Evolutionary conservation across 176 grass and related monocot species (phyloP).

Genomic region (Oryza coarctata): DNA sequence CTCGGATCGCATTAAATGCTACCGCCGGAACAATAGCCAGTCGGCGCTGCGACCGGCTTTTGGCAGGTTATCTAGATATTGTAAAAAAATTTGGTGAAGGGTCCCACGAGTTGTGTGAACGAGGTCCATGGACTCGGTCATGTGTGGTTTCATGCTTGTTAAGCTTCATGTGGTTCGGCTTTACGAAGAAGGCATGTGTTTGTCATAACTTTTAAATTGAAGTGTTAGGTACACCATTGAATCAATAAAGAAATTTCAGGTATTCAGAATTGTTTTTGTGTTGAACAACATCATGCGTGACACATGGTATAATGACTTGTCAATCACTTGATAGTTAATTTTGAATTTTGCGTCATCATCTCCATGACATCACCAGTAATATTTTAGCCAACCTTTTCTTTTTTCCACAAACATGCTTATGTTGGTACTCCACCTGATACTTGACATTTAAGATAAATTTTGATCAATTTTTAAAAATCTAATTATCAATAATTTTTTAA

Average conservation of each 20-base stretch:
- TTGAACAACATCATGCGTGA: too few relatives aligned
- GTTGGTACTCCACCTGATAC: too few relatives aligned
- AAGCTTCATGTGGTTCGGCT: neutral
- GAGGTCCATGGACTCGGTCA: neutral
- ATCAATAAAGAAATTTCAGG: neutral
- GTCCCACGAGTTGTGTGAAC: neutral
- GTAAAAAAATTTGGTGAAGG: neutral
- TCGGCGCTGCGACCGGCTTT: neutral
- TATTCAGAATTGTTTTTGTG: too few relatives aligned
- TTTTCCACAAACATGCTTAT: too few relatives aligned
- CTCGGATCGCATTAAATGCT: neutral
- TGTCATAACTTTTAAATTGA: neutral
- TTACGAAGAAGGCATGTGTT: neutral
- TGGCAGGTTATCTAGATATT: slow-evolving; percentile 13
- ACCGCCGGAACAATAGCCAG: neutral
- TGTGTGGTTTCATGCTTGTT: neutral
- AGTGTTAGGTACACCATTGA: neutral
- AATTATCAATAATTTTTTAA: too few relatives aligned
- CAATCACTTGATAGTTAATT: too few relatives aligned
- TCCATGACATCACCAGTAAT: too few relatives aligned
- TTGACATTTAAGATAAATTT: too few relatives aligned
- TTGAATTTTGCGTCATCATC: too few relatives aligned
- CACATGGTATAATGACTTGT: too few relatives aligned
- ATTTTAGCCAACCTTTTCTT: too few relatives aligned
- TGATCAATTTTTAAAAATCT: too few relatives aligned